These are phyloP conservation scores for Kodamaea suecica DNA, from an alignment of 1,139 yeast species.

Conservation along the genomic window DNA sequence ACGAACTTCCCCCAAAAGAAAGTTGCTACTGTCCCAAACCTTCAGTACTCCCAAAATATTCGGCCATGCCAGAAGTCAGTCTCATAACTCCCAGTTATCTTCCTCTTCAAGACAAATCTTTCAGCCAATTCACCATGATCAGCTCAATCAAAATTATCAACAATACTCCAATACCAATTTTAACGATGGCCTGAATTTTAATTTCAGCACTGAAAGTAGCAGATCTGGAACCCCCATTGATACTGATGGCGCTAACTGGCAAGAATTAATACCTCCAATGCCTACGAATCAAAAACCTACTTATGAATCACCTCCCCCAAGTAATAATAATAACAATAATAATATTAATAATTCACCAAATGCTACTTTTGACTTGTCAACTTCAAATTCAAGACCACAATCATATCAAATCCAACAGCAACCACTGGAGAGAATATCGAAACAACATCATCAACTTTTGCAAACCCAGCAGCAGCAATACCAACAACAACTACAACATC, in stretches of 20 bases:
- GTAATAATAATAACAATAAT: too few species aligned
- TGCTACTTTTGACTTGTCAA: too few species aligned
- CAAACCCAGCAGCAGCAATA: conserved; percentile 7
- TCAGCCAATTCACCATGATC: conserved; percentile 18
- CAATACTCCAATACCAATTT: conserved; percentile 1
- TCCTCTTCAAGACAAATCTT: conserved; percentile 14
- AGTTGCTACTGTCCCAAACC: conserved; percentile 4
- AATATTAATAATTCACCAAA: too few species aligned
- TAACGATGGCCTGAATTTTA: conserved; percentile 7
- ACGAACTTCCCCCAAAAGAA: conserved; percentile 10
- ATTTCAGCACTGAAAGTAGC: conserved; percentile 6
- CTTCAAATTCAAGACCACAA: too few species aligned
- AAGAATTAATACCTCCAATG: conserved; percentile 28
- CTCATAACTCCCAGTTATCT: conserved; percentile 16
- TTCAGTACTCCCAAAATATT: conserved; percentile 7
- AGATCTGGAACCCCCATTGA: not conserved
- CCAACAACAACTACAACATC: conserved; percentile 7
- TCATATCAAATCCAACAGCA: conserved; percentile 8
- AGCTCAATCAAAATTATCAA: conserved; percentile 5
- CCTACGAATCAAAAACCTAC: conserved; percentile 18
- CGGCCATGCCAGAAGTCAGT: conserved; percentile 15
- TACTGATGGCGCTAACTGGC: conserved; percentile 19
- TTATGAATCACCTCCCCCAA: conserved; percentile 8
- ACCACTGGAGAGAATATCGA: conserved; percentile 4
- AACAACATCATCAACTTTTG: conserved; percentile 3